Evolutionary conservation across 2,329 filamentous ascomycete species (phyloP).

Genomic region (Cryphonectria naterciae): DNA sequence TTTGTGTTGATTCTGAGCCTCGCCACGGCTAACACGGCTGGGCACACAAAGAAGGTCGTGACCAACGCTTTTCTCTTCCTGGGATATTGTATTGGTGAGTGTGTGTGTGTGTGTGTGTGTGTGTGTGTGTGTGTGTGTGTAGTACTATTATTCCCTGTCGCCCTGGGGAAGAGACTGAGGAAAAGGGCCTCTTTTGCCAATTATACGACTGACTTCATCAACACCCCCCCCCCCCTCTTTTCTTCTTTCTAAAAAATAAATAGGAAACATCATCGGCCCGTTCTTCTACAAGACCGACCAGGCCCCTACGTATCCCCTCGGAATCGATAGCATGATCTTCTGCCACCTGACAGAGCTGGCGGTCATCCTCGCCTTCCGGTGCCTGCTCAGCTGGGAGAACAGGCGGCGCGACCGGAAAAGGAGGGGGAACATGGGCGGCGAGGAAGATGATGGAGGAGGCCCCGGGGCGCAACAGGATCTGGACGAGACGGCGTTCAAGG

Average conservation of each 20-base stretch:
- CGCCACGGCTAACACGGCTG: conserved; percentile 34
- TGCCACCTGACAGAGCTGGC: conserved; percentile 59
- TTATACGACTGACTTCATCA: too few species aligned
- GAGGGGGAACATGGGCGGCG: not conserved
- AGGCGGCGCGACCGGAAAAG: conserved; percentile 50
- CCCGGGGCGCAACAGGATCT: conserved; percentile 31
- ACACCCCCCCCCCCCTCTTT: too few species aligned
- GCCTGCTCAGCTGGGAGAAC: conserved; percentile 56
- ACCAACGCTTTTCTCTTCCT: conserved; percentile 27
- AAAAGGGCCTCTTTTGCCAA: too few species aligned
- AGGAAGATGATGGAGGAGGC: not conserved
- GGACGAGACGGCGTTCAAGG: conserved; percentile 46
- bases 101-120: not conserved
- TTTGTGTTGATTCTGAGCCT: conserved; percentile 50
- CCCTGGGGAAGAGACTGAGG: not conserved
- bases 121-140: too few species aligned
- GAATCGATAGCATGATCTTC: conserved; percentile 63
- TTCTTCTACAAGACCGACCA: conserved; percentile 63
- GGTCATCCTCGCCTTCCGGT: conserved; percentile 52
- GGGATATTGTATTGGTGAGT: conserved; percentile 30
- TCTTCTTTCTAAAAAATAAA: conserved; percentile 15
- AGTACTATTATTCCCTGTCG: conserved; percentile 19
- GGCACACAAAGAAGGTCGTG: conserved; percentile 34
- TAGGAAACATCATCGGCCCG: conserved; percentile 64
- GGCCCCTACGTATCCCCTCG: conserved; percentile 63